These are phyloP conservation scores for Echites panduratus DNA, from an alignment of 257 asterid genomes.

Conservation along the genomic window DNA sequence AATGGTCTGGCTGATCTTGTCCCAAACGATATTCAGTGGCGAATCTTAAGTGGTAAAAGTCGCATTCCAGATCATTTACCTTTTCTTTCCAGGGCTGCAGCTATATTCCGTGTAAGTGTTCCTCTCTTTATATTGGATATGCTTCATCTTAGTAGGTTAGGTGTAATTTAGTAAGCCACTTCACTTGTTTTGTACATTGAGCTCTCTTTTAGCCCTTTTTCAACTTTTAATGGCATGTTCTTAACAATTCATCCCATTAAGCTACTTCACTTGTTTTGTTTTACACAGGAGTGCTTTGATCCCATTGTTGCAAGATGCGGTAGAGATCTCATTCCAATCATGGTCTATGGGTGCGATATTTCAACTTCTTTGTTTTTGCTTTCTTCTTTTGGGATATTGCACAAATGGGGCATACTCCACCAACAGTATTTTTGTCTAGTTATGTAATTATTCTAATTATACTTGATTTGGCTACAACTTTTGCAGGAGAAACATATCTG, in stretches of 20 bases:
- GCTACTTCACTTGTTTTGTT: conserved; percentile 3
- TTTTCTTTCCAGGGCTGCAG: conserved; percentile 87
- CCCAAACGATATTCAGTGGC: conserved; percentile 62
- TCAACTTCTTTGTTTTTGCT: conserved; percentile 9
- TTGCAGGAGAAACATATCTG: conserved; percentile 94
- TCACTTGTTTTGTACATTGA: neutral
- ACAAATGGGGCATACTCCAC: neutral
- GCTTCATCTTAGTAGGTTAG: neutral
- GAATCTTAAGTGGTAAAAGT: conserved; percentile 82
- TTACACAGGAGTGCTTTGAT: conserved; percentile 88
- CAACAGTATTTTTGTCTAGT: neutral
- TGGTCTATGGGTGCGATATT: conserved; percentile 92
- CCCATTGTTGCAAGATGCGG: conserved; percentile 95
- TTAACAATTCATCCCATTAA: conserved; percentile 7
- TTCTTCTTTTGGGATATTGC: neutral
- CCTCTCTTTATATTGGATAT: conserved; percentile 4
- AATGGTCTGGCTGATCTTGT: conserved; percentile 36
- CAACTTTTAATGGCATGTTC: neutral
- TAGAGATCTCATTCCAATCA: conserved; percentile 96
- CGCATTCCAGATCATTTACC: conserved; percentile 64
- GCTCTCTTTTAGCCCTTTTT: neutral
- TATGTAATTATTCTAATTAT: neutral
- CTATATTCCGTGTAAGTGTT: conserved; percentile 81
- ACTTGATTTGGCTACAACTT: neutral
- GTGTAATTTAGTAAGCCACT: neutral